Conservation (phyloP, 208 protist genomes). For the Lotmaria passim region DNA sequence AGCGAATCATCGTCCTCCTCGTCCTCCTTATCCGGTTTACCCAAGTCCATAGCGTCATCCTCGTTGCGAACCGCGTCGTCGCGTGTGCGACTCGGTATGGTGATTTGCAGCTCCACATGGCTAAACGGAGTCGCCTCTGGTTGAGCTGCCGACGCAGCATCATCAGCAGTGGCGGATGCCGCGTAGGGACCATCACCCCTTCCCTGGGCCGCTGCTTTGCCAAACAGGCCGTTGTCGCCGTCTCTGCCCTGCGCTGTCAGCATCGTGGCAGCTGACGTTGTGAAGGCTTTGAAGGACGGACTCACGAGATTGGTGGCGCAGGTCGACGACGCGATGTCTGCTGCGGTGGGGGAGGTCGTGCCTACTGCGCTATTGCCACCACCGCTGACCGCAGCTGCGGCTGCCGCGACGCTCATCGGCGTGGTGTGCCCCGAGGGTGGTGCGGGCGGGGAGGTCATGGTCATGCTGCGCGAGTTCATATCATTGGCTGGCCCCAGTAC, state of each 20-base stretch:
- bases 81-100: not conserved
- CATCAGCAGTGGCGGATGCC: not conserved
- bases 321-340: not conserved
- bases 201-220: too few relatives aligned
- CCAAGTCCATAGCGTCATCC: not conserved
- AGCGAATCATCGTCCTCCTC: not conserved
- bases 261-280: conserved; percentile 28
- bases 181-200: too few relatives aligned
- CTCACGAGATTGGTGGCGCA: not conserved
- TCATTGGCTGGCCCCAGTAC: not conserved
- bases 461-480: not conserved
- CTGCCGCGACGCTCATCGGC: conserved; percentile 2
- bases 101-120: conserved; percentile 4
- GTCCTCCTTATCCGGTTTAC: conserved; percentile 2
- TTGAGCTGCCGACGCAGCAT: not conserved
- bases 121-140: not conserved
- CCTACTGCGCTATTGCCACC: not conserved
- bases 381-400: not conserved
- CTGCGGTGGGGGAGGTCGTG: not conserved
- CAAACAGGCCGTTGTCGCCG: too few relatives aligned
- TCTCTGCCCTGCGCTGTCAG: conserved; percentile 17
- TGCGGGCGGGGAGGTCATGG: conserved; percentile 6
- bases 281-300: conserved; percentile 28
- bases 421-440: not conserved
- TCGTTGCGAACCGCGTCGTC: not conserved